Conservation (phyloP, 75 land plant species). For the Pinus tabuliformis region DNA sequence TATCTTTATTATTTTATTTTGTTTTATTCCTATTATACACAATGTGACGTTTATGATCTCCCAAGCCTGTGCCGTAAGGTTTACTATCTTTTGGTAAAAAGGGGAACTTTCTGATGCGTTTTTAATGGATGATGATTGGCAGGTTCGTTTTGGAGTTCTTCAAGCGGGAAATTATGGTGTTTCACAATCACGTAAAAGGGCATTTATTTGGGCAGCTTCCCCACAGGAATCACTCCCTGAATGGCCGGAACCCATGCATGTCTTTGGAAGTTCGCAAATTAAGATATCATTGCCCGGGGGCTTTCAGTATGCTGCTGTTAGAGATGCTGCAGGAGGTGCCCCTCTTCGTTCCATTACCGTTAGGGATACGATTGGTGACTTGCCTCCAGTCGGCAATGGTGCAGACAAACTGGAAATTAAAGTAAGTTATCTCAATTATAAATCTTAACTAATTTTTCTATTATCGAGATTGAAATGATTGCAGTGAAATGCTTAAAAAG, state of each 20-base stretch:
- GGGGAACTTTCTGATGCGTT: background rate
- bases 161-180: slow-evolving; percentile 98
- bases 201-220: slow-evolving; percentile 97
- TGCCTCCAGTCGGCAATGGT: slow-evolving; percentile 88
- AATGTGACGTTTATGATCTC: background rate
- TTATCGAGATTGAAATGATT: background rate
- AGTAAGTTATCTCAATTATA: slow-evolving; percentile 21
- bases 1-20: background rate
- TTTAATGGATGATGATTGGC: background rate
- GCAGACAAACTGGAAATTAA: slow-evolving; percentile 46
- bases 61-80: background rate
- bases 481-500: too few species aligned
- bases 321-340: slow-evolving; percentile 81
- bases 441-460: background rate
- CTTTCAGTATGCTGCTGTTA: slow-evolving; percentile 72
- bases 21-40: background rate
- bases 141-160: slow-evolving; percentile 96
- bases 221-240: slow-evolving; percentile 81
- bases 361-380: slow-evolving; percentile 91
- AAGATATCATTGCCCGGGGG: slow-evolving; percentile 59
- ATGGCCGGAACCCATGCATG: slow-evolving; percentile 98
- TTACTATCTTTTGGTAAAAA: background rate
- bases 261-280: slow-evolving; percentile 75
- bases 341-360: slow-evolving; percentile 92
- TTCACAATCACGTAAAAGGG: slow-evolving; percentile 90